Evolutionary conservation across 1,139 yeast genomes (phyloP), one percentile per base, ranked within the genome.

Genomic region (Geotrichum macrosporum): DNA sequence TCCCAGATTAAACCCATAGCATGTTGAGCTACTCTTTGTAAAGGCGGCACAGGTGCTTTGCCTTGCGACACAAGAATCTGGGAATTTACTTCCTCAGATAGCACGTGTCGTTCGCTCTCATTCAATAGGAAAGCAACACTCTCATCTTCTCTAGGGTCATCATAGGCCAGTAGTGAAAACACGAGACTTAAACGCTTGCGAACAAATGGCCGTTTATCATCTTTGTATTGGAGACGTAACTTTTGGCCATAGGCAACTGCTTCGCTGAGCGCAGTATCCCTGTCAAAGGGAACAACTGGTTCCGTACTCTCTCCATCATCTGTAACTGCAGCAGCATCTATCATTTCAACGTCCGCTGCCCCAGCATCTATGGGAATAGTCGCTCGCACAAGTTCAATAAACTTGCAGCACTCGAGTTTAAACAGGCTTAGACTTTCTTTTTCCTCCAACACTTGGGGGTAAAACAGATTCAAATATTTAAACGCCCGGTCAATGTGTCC

Each of bases 161-260:
- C 71, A 53, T 74, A 79, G 3, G 82, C 81, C 46, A 80, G 57
- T 19, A 80, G 58, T 4, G 77, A 67, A 21, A 77, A 75, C 1
- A 77, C 65, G 37, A 72, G 71, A 18, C 54, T 66, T 61, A 55
- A 75, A 50, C 55, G 66, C 9, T 61, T 62, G 38, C 62, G 64
- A 24, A 61, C 57, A 26, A 44, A 53, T 5, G 63, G 67, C 31
- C 64, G 57, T 2, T 59, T 53, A 15, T 64, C 63, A 19, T 61
- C 57, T 44, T 61, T 60, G 53, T 68, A 76, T 32, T 64, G 60
- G 4, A 63, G 54, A 35, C 75, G 71, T 40, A 83, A 63, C 16
- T 62, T 56, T 52, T 73, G 75, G 1, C 85, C 82, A 51, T 67
- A 71, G 19, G 59, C 56, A 15, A 80, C 61, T 3, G 77, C 73